Evolutionary conservation across 129 eudicot genomes (phyloP), one percentile per base, ranked within the genome.

Genomic region (Solidago caesia): DNA sequence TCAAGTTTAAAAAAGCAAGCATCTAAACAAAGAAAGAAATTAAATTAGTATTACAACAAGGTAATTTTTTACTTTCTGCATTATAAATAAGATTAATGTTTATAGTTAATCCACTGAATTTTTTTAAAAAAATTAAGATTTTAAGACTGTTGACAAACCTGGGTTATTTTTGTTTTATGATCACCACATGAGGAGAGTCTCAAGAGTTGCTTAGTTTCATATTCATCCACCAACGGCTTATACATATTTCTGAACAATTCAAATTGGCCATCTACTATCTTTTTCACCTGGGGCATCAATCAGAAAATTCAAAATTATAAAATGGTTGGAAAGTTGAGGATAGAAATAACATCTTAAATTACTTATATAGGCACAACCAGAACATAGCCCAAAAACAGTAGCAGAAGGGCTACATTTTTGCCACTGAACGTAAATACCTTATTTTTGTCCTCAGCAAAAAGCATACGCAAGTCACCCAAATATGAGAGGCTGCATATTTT

Each of bases 401-500:
- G 12, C 56, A 60, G 2, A 51, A 41, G n/a, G 67, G 42, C 11
- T 56, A 16, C 29, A 56, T 56, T 25, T 9, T 27, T 6, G 3
- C 9, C 4, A 61, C 11, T 61, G 41, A 7, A 4, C n/a, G 6
- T 64, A 27, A 70, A 26, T 89, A 89, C 98, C 90, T 93, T 93
- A 76, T 88, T 81, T 82, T 77, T 88, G 69, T 93, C 98, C 83
- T 93, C 98, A 13, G 98, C 98, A 79, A 93, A 93, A 63, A 88
- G 82, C 98, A 93, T 93, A 44, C 98, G 85, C 83, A 93, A 63
- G 80, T 93, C 98, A 69, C 98, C 98, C 89, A 69, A 87, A 77
- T 90, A 93, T 41, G 98, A 93, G 21, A 93, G 89, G 84, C 92
- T 85, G 59, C 98, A 90, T 71, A 93, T 90, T 83, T 85, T 88